phyloP scores from a whole-genome alignment of 495 filamentous ascomycete genomes.

The Xanthoparmelia taractica region DNA sequence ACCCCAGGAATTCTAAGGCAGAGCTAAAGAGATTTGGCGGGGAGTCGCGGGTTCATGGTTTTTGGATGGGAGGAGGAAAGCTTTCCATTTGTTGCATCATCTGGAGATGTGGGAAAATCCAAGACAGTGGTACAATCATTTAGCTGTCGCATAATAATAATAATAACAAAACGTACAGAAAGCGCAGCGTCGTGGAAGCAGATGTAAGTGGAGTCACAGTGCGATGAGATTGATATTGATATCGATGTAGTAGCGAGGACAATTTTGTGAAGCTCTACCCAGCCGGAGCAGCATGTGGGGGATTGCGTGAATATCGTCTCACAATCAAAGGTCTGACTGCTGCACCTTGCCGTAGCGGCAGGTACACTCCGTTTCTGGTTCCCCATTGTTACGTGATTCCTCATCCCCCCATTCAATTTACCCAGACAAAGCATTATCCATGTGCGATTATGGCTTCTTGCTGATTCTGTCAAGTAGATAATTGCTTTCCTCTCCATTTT shows the following conservation, averaged over 20 bases:
- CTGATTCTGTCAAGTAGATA: background rate
- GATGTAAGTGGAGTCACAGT: background rate
- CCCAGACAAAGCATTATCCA: too few species aligned
- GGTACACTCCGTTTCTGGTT: slow-evolving; percentile 6
- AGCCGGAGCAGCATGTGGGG: background rate
- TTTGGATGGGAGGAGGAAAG: too few species aligned
- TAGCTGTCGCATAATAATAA: background rate
- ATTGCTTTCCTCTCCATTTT: too few species aligned
- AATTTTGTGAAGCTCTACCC: background rate
- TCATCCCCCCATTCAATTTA: too few species aligned
- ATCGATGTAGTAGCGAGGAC: too few species aligned
- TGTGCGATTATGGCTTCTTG: too few species aligned
- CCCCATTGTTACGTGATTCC: background rate
- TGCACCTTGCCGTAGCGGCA: slow-evolving; percentile 9
- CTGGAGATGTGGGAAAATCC: background rate
- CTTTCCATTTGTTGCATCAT: slow-evolving; percentile 1
- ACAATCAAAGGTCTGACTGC: slow-evolving; percentile 6
- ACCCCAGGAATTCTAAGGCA: slow-evolving; percentile 7
- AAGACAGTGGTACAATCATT: background rate
- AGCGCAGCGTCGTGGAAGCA: background rate
- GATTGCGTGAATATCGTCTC: background rate
- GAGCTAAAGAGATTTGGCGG: slow-evolving; percentile 16
- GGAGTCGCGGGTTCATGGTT: background rate
- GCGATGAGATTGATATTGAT: background rate
- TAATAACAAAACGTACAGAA: background rate